These are phyloP conservation scores for Zalaria obscura DNA, from an alignment of 2,329 filamentous ascomycete species.

Conservation along the genomic window DNA sequence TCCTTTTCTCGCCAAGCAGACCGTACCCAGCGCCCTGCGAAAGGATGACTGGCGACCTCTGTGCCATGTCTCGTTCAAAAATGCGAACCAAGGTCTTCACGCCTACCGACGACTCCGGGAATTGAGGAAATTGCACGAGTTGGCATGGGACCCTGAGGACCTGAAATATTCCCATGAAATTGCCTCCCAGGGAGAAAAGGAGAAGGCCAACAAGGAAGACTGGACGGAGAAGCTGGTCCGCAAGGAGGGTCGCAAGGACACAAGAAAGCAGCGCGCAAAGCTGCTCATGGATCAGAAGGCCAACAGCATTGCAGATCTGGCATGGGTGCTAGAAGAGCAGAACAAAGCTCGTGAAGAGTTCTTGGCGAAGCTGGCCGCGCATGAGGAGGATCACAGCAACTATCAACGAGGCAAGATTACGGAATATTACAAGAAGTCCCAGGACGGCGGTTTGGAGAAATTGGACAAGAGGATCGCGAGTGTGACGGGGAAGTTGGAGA, in stretches of 20 bases:
- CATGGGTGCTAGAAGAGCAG: slow-evolving; percentile 39
- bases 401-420: slow-evolving; percentile 3
- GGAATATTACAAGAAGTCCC: background rate
- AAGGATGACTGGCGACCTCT: slow-evolving; percentile 50
- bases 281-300: slow-evolving; percentile 50
- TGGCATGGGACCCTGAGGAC: slow-evolving; percentile 26
- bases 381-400: background rate
- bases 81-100: slow-evolving; percentile 33
- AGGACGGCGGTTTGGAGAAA: slow-evolving; percentile 5
- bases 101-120: slow-evolving; percentile 46
- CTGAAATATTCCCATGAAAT: slow-evolving; percentile 6
- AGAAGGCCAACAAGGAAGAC: background rate
- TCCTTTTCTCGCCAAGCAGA: slow-evolving; percentile 50
- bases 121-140: slow-evolving; percentile 44
- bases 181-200: too few relatives aligned
- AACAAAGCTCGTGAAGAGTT: slow-evolving; percentile 19
- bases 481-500: slow-evolving; percentile 1
- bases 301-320: slow-evolving; percentile 46
- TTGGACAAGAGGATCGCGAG: slow-evolving; percentile 1
- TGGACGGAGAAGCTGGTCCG: slow-evolving; percentile 21
- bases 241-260: slow-evolving; percentile 25
- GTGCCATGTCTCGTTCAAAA: slow-evolving; percentile 42
- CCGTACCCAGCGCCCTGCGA: slow-evolving; percentile 41
- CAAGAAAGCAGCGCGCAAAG: slow-evolving; percentile 27
- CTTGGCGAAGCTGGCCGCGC: slow-evolving; percentile 8